Evolutionary conservation across 2,329 filamentous ascomycete species (phyloP), one percentile per base, ranked within the genome.

Genomic region (Aureobasidium sp.): DNA sequence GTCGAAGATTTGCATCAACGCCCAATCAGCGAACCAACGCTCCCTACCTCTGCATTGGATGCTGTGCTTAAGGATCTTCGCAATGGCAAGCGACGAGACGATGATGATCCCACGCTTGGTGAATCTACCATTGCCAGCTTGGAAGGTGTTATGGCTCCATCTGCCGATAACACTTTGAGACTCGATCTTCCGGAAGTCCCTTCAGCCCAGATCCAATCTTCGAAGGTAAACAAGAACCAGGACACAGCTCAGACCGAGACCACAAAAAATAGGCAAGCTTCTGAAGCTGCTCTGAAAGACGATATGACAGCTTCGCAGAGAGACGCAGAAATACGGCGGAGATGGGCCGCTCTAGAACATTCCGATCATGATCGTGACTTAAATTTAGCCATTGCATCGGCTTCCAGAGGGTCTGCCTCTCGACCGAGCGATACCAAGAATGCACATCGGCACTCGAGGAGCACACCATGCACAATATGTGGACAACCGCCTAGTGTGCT

Each of bases 111-210:
- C 15, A 67, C 70, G 36, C 73, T 74, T 43, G 78, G 78, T 39
- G 78, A 81, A 34, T 77, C 75, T 20, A 81, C 78, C 3, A 75
- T 80, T 47, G 74, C 78, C 50, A 79, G 77, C 3, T 70, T 81
- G 8, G 77, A 80, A 67, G 75, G 78, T 39, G 73, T 81, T 13
- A 72, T 78, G 13, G 66, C 71, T 20, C 71, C 70, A 0, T 61
- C 67, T n/a, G 56, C 65, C 6, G 69, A 69, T 68, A 61, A 67
- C 4, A 68, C 64, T 7, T 29, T 69, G 47, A 67, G 64, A 9
- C 56, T 65, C 5, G 67, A 70, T 17, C 56, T 67, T 7, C 63
- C 34, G 9, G 53, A 65, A 12, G 32, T 50, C 13, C 27, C 41
- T 8, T 43, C 57, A 12, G 56, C 20, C 20, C 48, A 62, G n/a